Evolutionary conservation across 306 rosid genomes (phyloP), one percentile per base, ranked within the genome.

Genomic region (Begonia loranthoides): DNA sequence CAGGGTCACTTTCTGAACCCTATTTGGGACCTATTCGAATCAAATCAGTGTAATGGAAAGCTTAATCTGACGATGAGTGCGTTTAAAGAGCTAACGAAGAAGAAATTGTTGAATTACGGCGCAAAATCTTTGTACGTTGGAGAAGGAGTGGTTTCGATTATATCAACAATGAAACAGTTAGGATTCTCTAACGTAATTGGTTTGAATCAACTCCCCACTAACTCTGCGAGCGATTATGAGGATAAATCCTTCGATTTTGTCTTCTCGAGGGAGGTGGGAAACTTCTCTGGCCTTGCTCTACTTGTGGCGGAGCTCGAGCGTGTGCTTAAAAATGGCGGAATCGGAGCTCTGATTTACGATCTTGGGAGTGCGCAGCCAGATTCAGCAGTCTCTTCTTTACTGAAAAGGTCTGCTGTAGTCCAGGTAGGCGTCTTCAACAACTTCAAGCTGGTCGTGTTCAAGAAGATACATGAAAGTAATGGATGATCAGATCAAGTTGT

Each of bases 281-380:
- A 70, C 73, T 81, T 66, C 60, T 36, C 81, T n/a, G 79, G 71
- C 62, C 95, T 90, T 64, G 75, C 84, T 11, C 56, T 73, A 53
- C 70, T 84, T 16, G 83, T 84, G 55, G 79, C 74, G 7, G 95
- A 90, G 60, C 63, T 85, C 9, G 95, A 90, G 57, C 87, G 97
- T 9, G 60, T 89, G 51, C 85, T 89, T 57, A 74, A 62, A 52
- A 75, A 84, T 0, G 89, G 82, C 21, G 97, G 97, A 44, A 65
- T 76, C 6, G 97, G 87, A 13, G 94, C 72, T n/a, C 49, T 85
- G 55, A 71, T 81, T 67, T 62, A 67, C n/a, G 72, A 65, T 39
- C 74, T 76, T 58, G 39, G 79, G 62, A 81, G 78, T 11, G 62
- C 81, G 24, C 76, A 82, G 9, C 93, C 79, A n/a, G 71, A 67